Conservation (phyloP, 768 basidiomycete species). For the Cystoderma amianthinum region DNA sequence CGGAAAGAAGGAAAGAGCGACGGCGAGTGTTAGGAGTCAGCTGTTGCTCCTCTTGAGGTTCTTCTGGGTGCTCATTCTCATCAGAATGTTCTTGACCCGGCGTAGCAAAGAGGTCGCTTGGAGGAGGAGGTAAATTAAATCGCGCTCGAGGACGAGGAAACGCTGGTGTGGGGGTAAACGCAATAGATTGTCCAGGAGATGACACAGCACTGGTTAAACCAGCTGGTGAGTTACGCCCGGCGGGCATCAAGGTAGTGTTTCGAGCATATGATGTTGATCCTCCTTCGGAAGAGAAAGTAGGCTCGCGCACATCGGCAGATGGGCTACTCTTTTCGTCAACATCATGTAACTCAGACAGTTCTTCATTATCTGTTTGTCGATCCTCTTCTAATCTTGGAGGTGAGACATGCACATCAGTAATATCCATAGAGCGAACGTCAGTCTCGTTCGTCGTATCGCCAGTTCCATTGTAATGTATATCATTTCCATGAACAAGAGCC, state of each 20-base stretch:
- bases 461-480: slow-evolving; percentile 14
- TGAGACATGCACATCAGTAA: slow-evolving; percentile 44
- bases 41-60: slow-evolving; percentile 30
- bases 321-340: slow-evolving; percentile 12
- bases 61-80: slow-evolving; percentile 12
- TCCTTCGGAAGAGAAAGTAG: slow-evolving; percentile 71
- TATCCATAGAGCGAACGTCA: slow-evolving; percentile 41
- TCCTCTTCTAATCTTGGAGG: slow-evolving; percentile 21
- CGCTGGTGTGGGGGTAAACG: slow-evolving; percentile 67
- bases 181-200: slow-evolving; percentile 47
- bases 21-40: slow-evolving; percentile 69
- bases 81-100: slow-evolving; percentile 20
- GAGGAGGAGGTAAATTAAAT: slow-evolving; percentile 44
- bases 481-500: slow-evolving; percentile 14
- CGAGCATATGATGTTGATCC: slow-evolving; percentile 29
- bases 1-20: slow-evolving; percentile 75
- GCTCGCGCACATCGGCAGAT: slow-evolving; percentile 31
- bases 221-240: slow-evolving; percentile 21
- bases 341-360: no score
- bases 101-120: slow-evolving; percentile 31
- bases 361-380: slow-evolving; percentile 8
- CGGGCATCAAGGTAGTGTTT: slow-evolving; percentile 15
- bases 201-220: slow-evolving; percentile 36
- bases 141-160: slow-evolving; percentile 56
- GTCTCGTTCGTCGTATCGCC: slow-evolving; percentile 24